Base-by-base conservation (phyloP, 2,329 filamentous ascomycete genomes). In the Capronia epimyces region DNA sequence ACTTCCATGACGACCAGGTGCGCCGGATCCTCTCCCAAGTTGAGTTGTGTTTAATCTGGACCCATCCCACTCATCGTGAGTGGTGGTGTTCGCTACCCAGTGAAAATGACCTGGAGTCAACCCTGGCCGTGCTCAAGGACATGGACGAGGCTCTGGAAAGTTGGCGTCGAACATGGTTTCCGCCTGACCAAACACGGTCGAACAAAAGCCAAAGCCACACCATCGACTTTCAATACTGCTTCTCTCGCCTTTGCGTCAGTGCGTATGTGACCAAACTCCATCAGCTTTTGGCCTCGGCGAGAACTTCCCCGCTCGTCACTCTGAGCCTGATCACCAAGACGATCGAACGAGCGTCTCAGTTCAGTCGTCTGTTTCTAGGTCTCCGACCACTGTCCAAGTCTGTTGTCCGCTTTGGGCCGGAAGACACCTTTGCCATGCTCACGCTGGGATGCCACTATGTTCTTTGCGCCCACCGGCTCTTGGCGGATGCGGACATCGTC, bases 1-100 rank as follows among this genome's bases (percentile, higher is more conserved):
- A 43, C 39, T 5, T 27, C 22, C 21, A 43, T 18, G 46, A 49
- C 36, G 39, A 49, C 22, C 20, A 24, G 3, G n/a, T 25, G 12
- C 39, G 37, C 18, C 46, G 29, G 7, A 49, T 43, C n/a, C 39
- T 49, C 12, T 37, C 46, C 9, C 18, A 43, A 2, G 46, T 43
- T 10, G 36, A 40, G 5, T 22, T 49, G 20, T 21, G 39, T 25
- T 39, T 49, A 8, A 15, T 49, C 6, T 49, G 46, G 46, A 15
- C 27, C 7, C 39, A 24, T 15, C 31, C 24, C 25, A 49, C 10
- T n/a, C 37, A 49, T 25, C 25, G 25, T 7, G 46, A 49, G 22
- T 49, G 46, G 46, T 49, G 46, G 46, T 49, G 46, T 34, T 43
- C 46, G 7, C 36, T 49, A n/a, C 24, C 46, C 7, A 31, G 34